Evolutionary conservation across 225 moss, liverwort and hornwort genomes (phyloP).

Genomic region (Polytrichum commune): DNA sequence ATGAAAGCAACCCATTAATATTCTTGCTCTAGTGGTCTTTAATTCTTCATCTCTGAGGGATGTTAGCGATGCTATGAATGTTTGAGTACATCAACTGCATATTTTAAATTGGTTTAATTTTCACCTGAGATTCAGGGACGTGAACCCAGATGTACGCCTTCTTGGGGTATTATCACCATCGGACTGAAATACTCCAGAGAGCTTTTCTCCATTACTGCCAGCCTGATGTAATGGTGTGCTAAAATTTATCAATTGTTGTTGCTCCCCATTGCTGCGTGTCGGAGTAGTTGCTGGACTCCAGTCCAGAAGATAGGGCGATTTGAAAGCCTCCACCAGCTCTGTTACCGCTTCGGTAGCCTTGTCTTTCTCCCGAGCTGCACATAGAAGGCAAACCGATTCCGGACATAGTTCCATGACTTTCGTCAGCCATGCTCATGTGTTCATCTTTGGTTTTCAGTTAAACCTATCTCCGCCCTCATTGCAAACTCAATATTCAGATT

Average conservation of each 20-base stretch:
- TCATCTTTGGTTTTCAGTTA: neutral
- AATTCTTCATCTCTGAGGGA: too few relatives aligned
- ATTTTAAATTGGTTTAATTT: too few relatives aligned
- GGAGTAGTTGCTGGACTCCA: too few relatives aligned
- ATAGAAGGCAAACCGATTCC: neutral
- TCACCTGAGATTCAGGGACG: conserved; percentile 22
- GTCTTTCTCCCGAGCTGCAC: conserved; percentile 76
- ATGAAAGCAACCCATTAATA: too few relatives aligned
- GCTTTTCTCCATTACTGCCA: conserved; percentile 8
- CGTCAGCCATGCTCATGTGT: too few relatives aligned
- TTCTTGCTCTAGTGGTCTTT: too few relatives aligned
- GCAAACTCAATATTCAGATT: too few relatives aligned
- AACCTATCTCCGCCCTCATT: too few relatives aligned
- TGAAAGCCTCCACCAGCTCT: conserved; percentile 70
- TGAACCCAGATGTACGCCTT: conserved; percentile 50
- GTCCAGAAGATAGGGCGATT: neutral
- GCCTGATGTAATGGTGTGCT: too few relatives aligned
- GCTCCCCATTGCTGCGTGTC: conserved; percentile 8
- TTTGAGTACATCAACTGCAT: too few relatives aligned
- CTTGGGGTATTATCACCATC: conserved; percentile 16
- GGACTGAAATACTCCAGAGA: conserved; percentile 19
- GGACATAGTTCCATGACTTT: too few relatives aligned
- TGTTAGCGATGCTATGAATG: too few relatives aligned
- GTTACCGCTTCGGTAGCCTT: conserved; percentile 69
- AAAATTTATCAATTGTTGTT: neutral